A percentile compares a stretch with the other conserved stretches of the same genome.
Conservation (phyloP, 176 grass and related monocot genomes). For the Eremochloa ophiuroides region DNA sequence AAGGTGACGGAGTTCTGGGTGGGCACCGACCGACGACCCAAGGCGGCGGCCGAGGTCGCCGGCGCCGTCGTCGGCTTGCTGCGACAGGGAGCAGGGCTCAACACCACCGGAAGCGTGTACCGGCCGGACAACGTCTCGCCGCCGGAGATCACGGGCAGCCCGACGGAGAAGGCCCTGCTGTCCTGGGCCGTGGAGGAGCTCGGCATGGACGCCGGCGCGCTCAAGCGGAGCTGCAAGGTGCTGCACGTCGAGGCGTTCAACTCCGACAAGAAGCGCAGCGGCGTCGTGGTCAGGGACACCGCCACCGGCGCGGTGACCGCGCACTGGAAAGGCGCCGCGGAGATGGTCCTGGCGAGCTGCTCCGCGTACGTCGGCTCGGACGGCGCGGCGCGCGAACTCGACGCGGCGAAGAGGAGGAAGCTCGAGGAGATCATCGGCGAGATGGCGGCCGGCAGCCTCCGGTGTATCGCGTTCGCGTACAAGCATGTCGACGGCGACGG, state of each 20-base stretch:
- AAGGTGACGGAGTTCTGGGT: constrained; percentile 74
- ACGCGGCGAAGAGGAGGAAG: constrained; percentile 11
- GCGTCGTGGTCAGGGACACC: constrained; percentile 48
- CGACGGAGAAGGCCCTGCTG: constrained; percentile 95
- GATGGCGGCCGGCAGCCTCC: constrained; percentile 58
- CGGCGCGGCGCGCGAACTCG: constrained; percentile 28
- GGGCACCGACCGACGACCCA: constrained; percentile 6
- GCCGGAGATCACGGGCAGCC: constrained; percentile 69
- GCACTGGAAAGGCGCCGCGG: constrained; percentile 91
- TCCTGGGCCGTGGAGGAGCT: constrained; percentile 61
- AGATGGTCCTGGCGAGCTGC: constrained; percentile 72
- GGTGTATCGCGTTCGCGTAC: constrained; percentile 82
- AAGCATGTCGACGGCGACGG: constrained; percentile 27
- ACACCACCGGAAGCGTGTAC: constrained; percentile 81
- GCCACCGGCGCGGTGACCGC: constrained; percentile 4
- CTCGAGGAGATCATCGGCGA: constrained; percentile 53
- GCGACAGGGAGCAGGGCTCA: constrained; percentile 52
- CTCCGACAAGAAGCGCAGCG: constrained; percentile 91
- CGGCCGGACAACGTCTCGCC: constrained; percentile 24
- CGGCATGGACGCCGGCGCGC: constrained; percentile 34
- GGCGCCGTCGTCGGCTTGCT: constrained; percentile 20
- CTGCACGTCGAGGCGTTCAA: constrained; percentile 84
- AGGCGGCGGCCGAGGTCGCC: not conserved
- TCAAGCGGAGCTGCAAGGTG: constrained; percentile 49
- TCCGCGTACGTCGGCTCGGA: constrained; percentile 18